These are phyloP conservation scores for Suillus subaureus DNA, from an alignment of 768 basidiomycete genomes.

Conservation along the genomic window DNA sequence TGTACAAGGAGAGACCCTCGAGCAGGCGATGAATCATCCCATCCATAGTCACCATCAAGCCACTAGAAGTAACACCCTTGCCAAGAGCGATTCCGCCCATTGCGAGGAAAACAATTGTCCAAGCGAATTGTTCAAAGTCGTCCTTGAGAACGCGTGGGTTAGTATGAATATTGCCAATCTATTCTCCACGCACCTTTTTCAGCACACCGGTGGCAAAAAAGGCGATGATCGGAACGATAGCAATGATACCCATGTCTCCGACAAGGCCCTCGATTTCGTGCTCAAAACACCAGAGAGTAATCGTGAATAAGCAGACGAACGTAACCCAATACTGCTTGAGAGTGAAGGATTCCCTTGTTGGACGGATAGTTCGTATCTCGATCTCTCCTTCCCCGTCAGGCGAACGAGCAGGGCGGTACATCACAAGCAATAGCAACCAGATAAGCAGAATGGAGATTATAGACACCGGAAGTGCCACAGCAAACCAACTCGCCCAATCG, in stretches of 20 bases:
- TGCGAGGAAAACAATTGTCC: constrained; percentile 94
- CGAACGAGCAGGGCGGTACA: constrained; percentile 73
- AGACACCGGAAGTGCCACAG: constrained; percentile 91
- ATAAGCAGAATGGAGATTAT: constrained; percentile 83
- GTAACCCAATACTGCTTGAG: constrained; percentile 89
- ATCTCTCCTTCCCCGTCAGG: constrained; percentile 78
- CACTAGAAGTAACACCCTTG: constrained; percentile 88
- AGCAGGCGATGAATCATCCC: constrained; percentile 59
- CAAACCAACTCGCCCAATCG: constrained; percentile 93
- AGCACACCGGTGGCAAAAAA: constrained; percentile 94
- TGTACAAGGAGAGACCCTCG: constrained; percentile 62
- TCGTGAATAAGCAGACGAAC: constrained; percentile 81
- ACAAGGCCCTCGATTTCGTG: constrained; percentile 72
- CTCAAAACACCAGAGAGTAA: constrained; percentile 88
- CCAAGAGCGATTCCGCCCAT: constrained; percentile 99
- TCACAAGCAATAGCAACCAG: constrained; percentile 85
- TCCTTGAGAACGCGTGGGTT: constrained; percentile 50
- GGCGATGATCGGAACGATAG: constrained; percentile 87
- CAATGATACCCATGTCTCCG: constrained; percentile 98
- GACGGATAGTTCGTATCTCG: constrained; percentile 82
- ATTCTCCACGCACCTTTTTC: constrained; percentile 68
- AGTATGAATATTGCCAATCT: background rate
- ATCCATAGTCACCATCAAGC: constrained; percentile 82
- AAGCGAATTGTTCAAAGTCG: constrained; percentile 92
- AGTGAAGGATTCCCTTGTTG: constrained; percentile 81